Conservation (phyloP, 2,329 filamentous ascomycete genomes). For the Basipetospora chlamydospora region DNA sequence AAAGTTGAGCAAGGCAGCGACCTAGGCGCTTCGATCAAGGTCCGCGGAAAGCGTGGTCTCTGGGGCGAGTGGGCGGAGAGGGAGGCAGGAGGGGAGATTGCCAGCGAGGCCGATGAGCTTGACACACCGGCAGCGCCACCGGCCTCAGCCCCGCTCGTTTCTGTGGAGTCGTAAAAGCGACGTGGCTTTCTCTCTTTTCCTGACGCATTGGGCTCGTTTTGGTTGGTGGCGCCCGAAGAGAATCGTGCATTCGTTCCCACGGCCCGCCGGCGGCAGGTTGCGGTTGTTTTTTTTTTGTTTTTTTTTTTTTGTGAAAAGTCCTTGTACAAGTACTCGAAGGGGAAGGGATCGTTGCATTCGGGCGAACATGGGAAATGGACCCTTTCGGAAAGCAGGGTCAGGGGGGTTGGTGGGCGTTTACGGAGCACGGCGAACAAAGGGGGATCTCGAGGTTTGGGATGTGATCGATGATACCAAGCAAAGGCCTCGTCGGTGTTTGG, state of each 20-base stretch:
- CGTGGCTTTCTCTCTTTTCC: not conserved
- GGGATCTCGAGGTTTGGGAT: not conserved
- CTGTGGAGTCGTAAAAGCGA: constrained; percentile 8
- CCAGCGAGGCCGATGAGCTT: constrained; percentile 28
- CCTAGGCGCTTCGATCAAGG: constrained; percentile 66
- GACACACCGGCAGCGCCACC: not conserved
- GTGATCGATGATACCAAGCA: constrained; percentile 2
- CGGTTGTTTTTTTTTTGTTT: too few species aligned
- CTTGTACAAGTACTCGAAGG: too few species aligned
- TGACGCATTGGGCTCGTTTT: too few species aligned
- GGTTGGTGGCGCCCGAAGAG: too few species aligned
- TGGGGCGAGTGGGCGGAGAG: constrained; percentile 94
- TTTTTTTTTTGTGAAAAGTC: too few species aligned
- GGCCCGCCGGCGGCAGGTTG: too few species aligned
- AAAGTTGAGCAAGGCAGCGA: constrained; percentile 78
- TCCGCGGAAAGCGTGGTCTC: constrained; percentile 84
- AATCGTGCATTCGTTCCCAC: too few species aligned
- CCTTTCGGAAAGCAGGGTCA: too few species aligned
- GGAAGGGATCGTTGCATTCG: constrained; percentile 1
- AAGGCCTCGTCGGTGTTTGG: not conserved
- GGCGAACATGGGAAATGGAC: not conserved
- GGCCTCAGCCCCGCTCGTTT: constrained; percentile 5
- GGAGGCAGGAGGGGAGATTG: constrained; percentile 49
- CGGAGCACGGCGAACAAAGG: not conserved
- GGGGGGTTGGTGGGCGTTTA: not conserved